These are phyloP conservation scores for Geotrichum klebahnii DNA, from an alignment of 1,139 yeast species.

Conservation along the genomic window DNA sequence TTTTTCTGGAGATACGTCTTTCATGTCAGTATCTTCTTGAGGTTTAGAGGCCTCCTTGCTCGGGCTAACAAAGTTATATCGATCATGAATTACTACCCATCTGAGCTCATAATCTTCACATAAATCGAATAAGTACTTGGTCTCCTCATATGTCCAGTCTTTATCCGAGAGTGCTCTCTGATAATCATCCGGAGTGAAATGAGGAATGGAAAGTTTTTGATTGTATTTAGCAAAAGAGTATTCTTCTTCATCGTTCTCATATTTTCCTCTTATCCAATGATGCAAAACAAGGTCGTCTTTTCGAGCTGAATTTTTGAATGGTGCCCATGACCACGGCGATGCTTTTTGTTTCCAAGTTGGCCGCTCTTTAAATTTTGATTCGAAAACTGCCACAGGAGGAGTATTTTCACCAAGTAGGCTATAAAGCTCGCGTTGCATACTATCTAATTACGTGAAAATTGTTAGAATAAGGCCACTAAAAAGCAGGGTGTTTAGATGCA, in stretches of 20 bases:
- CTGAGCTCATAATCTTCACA: conserved; percentile 73
- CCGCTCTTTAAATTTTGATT: conserved; percentile 57
- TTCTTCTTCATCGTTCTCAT: conserved; percentile 46
- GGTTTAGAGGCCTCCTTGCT: neutral
- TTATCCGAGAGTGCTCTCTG: conserved; percentile 38
- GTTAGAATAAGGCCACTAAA: neutral
- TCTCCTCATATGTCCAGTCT: conserved; percentile 75
- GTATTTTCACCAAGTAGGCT: conserved; percentile 86
- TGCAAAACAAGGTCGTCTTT: conserved; percentile 49
- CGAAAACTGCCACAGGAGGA: conserved; percentile 67
- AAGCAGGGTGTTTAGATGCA: conserved; percentile 17
- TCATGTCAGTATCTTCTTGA: conserved; percentile 11
- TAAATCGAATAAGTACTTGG: conserved; percentile 66
- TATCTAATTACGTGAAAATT: conserved; percentile 44
- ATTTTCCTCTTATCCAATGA: conserved; percentile 88
- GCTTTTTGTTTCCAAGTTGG: conserved; percentile 59
- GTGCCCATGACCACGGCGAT: conserved; percentile 74
- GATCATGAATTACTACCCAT: conserved; percentile 80
- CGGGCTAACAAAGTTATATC: conserved; percentile 48
- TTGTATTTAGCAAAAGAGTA: conserved; percentile 76
- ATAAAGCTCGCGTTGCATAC: conserved; percentile 87
- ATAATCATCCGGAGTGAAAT: conserved; percentile 64
- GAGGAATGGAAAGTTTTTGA: conserved; percentile 65
- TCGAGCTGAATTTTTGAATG: conserved; percentile 56
- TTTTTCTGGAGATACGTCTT: conserved; percentile 21